Evolutionary conservation across 1,284 basidiomycete genomes (phyloP).

Genomic region (Inonotus hispidus): DNA sequence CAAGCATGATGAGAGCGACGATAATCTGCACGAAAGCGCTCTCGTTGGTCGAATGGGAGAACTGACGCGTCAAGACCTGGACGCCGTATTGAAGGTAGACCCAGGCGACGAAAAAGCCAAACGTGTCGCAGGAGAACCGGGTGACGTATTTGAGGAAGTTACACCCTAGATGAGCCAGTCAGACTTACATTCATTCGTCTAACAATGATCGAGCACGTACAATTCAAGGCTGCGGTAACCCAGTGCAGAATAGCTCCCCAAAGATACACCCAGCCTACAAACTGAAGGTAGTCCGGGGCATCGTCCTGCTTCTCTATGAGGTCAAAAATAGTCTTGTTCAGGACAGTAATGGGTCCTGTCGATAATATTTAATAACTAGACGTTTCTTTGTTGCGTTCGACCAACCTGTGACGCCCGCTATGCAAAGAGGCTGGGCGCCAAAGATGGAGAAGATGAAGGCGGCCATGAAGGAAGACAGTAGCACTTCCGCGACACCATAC

Average conservation of each 20-base stretch:
- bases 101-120: slow-evolving; percentile 87
- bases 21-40: slow-evolving; percentile 71
- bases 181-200: slow-evolving; percentile 11
- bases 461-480: slow-evolving; percentile 79
- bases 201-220: slow-evolving; percentile 34
- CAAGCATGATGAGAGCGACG: slow-evolving; percentile 73
- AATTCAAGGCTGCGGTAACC: slow-evolving; percentile 81
- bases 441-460: slow-evolving; percentile 89
- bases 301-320: slow-evolving; percentile 57
- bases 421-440: slow-evolving; percentile 87
- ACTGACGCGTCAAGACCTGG: slow-evolving; percentile 76
- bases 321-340: slow-evolving; percentile 87
- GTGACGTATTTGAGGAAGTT: slow-evolving; percentile 85
- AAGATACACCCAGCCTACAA: slow-evolving; percentile 88
- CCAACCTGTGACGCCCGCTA: slow-evolving; percentile 88
- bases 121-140: slow-evolving; percentile 89
- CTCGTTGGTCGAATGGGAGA: slow-evolving; percentile 44
- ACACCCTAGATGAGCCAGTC: slow-evolving; percentile 49
- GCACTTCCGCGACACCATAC: slow-evolving; percentile 88
- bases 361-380: not conserved
- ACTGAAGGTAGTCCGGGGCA: slow-evolving; percentile 75
- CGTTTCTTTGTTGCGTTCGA: slow-evolving; percentile 8
- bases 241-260: slow-evolving; percentile 95
- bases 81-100: slow-evolving; percentile 89
- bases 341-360: slow-evolving; percentile 82